Conservation (phyloP, 345 rosid genomes). For the Populus tremula region DNA sequence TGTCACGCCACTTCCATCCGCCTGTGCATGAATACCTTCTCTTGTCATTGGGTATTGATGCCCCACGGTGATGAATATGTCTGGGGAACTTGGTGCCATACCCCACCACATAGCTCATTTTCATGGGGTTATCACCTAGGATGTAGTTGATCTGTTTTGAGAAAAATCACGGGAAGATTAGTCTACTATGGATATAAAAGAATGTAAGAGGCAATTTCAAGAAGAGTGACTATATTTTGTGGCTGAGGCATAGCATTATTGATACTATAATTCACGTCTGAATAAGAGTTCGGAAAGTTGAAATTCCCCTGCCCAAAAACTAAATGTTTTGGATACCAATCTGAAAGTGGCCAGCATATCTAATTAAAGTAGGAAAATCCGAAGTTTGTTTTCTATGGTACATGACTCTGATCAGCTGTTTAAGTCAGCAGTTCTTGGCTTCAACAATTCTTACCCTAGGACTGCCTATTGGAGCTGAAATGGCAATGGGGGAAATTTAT, state of each 20-base stretch:
- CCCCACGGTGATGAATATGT: conserved; percentile 75
- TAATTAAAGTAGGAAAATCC: not conserved
- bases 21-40: conserved; percentile 62
- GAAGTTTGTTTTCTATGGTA: not conserved
- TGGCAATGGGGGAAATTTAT: not conserved
- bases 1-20: conserved; percentile 68
- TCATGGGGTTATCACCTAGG: conserved; percentile 74
- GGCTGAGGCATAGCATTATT: not conserved
- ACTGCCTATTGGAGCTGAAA: not conserved
- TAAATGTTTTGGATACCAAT: not conserved
- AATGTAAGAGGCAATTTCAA: not conserved
- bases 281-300: not conserved
- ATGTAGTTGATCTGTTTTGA: conserved; percentile 62
- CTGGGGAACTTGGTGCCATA: conserved; percentile 68
- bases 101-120: conserved; percentile 85
- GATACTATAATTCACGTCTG: not conserved
- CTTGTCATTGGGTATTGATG: conserved; percentile 60
- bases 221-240: not conserved
- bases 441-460: not conserved
- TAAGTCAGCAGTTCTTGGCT: not conserved
- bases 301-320: not conserved
- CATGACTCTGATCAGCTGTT: not conserved
- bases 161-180: not conserved
- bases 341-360: not conserved
- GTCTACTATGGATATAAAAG: not conserved